A percentile compares a stretch with the other conserved stretches of the same genome.
phyloP scores from a whole-genome alignment of 2,329 filamentous ascomycete genomes.

The Sclerotinia minor region DNA sequence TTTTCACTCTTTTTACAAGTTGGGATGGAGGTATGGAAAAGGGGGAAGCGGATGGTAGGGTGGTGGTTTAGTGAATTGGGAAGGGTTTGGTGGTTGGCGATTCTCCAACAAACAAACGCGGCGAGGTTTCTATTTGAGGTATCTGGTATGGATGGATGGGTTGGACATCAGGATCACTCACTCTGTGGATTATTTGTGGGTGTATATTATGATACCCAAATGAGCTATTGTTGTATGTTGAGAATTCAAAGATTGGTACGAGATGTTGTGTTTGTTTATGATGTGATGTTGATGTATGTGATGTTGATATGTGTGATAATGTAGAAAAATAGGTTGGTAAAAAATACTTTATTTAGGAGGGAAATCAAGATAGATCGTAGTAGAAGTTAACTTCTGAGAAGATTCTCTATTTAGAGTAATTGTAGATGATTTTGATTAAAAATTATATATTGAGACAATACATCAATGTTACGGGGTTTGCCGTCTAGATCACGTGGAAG shows the following conservation, averaged over 20 bases:
- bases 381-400: no score
- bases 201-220: slow-evolving; percentile 25
- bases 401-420: no score
- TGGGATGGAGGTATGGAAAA: slow-evolving; percentile 14
- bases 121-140: background rate
- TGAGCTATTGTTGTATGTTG: background rate
- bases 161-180: slow-evolving; percentile 9
- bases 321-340: no score
- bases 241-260: slow-evolving; percentile 2
- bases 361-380: no score
- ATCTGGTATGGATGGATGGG: slow-evolving; percentile 18
- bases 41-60: background rate
- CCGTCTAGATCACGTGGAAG: no score
- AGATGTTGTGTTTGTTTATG: background rate
- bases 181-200: slow-evolving; percentile 17
- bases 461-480: no score
- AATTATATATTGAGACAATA: no score
- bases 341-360: no score
- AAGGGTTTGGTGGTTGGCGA: slow-evolving; percentile 7
- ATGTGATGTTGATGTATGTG: background rate
- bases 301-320: background rate
- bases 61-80: slow-evolving; percentile 1
- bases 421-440: no score
- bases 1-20: slow-evolving; percentile 18
- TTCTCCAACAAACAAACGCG: slow-evolving; percentile 5